Percentiles rank a stretch among this genome's conserved stretches.
Conservation (phyloP, 1,284 basidiomycete genomes). For the Pseudozyma sp. region DNA sequence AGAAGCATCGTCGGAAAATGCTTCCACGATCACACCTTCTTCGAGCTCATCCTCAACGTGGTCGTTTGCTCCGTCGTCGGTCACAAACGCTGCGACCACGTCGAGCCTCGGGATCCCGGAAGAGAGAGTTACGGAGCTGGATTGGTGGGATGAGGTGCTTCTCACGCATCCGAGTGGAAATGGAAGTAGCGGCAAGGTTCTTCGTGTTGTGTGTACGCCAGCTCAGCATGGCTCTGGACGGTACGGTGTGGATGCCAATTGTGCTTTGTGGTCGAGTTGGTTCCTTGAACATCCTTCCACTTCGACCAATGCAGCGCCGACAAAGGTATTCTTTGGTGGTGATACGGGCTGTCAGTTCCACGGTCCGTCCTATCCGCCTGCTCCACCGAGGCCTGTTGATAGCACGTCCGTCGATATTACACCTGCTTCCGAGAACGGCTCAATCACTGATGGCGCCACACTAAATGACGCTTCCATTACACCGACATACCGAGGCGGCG, state of each 20-base stretch:
- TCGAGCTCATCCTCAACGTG: slow-evolving; percentile 15
- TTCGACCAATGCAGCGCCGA: neutral
- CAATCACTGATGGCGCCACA: slow-evolving; percentile 11
- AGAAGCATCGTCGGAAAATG: neutral
- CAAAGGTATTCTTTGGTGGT: slow-evolving; percentile 61
- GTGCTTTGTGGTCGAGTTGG: slow-evolving; percentile 63
- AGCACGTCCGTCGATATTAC: slow-evolving; percentile 4
- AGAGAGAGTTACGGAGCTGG: slow-evolving; percentile 57
- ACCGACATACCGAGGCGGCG: slow-evolving; percentile 27
- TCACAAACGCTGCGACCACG: slow-evolving; percentile 21
- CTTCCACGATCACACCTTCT: neutral
- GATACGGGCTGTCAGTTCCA: slow-evolving; percentile 66
- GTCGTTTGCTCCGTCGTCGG: slow-evolving; percentile 13
- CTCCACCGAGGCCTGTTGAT: slow-evolving; percentile 23
- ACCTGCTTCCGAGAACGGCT: slow-evolving; percentile 11
- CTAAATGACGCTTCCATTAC: neutral
- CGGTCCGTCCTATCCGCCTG: slow-evolving; percentile 33
- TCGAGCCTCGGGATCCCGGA: slow-evolving; percentile 41
- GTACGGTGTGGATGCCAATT: slow-evolving; percentile 51
- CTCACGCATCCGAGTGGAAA: slow-evolving; percentile 9
- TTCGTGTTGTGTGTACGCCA: slow-evolving; percentile 57
- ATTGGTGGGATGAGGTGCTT: slow-evolving; percentile 65
- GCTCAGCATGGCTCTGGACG: slow-evolving; percentile 67
- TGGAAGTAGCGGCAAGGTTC: slow-evolving; percentile 3
- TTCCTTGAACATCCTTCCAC: slow-evolving; percentile 43